These are phyloP conservation scores for Colletotrichum nymphaeae DNA, from an alignment of 2,329 filamentous ascomycete species.

Conservation along the genomic window DNA sequence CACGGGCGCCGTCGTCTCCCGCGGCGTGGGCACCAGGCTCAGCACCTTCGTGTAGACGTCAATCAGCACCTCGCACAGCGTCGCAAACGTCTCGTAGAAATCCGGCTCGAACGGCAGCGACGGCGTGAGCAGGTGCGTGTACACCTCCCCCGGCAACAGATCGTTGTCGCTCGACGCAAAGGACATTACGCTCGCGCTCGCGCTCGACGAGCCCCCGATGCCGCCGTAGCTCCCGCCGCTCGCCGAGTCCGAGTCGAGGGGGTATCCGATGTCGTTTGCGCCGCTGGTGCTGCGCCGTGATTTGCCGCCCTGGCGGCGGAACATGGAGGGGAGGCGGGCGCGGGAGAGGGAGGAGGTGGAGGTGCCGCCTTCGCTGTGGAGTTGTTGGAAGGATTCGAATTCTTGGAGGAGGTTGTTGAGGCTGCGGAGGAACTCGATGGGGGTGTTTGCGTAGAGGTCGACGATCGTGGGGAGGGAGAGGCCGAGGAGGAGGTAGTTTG, in stretches of 20 bases:
- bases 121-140: constrained; percentile 89
- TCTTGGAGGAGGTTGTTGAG: constrained; percentile 88
- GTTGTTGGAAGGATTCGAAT: constrained; percentile 92
- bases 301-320: constrained; percentile 74
- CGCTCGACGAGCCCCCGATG: constrained; percentile 44
- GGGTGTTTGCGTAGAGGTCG: constrained; percentile 84
- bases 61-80: constrained; percentile 93
- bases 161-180: constrained; percentile 72
- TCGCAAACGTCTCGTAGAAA: constrained; percentile 96
- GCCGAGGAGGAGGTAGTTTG: constrained; percentile 92
- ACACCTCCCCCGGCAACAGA: constrained; percentile 85
- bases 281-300: constrained; percentile 65
- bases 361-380: constrained; percentile 82
- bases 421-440: constrained; percentile 87
- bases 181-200: constrained; percentile 60
- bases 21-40: constrained; percentile 78
- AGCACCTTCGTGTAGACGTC: constrained; percentile 89
- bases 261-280: constrained; percentile 50
- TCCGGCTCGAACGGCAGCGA: constrained; percentile 95
- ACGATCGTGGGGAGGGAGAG: constrained; percentile 90
- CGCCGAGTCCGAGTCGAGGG: constrained; percentile 42
- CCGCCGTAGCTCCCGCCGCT: constrained; percentile 41
- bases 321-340: constrained; percentile 86
- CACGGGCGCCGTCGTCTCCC: constrained; percentile 75
- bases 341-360: constrained; percentile 77